These are phyloP conservation scores for Populus simonii DNA, from an alignment of 345 rosid genomes.

Conservation along the genomic window DNA sequence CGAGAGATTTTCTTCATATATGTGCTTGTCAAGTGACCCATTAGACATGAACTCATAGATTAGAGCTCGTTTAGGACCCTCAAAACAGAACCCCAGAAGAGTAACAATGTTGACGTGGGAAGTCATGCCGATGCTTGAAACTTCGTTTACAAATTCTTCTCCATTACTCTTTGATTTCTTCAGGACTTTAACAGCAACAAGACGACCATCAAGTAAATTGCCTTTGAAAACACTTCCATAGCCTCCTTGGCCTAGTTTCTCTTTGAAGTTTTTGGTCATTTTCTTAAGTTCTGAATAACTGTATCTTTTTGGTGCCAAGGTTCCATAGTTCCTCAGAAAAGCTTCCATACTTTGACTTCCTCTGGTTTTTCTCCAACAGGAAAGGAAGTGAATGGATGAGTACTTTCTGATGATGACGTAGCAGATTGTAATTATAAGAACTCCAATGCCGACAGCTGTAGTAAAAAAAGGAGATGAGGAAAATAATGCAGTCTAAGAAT, in stretches of 20 bases:
- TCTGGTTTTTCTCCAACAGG: neutral
- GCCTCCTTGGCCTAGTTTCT: neutral
- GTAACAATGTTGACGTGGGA: constrained; percentile 11
- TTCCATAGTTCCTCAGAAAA: neutral
- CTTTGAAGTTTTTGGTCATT: neutral
- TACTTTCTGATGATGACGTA: neutral
- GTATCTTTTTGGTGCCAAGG: neutral
- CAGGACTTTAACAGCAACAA: constrained; percentile 13
- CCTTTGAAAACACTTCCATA: constrained; percentile 3
- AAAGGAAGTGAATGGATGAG: neutral
- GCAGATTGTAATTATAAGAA: neutral
- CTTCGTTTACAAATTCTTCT: constrained; percentile 18
- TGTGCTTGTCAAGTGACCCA: constrained; percentile 14
- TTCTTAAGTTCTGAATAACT: neutral
- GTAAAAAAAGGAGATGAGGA: neutral
- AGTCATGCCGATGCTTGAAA: constrained; percentile 16
- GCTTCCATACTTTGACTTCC: neutral
- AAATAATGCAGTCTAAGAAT: no score
- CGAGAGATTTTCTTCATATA: neutral
- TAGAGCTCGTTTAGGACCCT: neutral
- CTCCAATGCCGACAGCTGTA: neutral
- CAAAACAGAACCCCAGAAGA: constrained; percentile 6
- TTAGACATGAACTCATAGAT: constrained; percentile 9
- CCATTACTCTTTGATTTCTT: constrained; percentile 12
- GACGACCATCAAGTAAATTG: constrained; percentile 5